Base-by-base conservation (phyloP, 768 basidiomycete species). In the Rhodotorula paludigena region DNA sequence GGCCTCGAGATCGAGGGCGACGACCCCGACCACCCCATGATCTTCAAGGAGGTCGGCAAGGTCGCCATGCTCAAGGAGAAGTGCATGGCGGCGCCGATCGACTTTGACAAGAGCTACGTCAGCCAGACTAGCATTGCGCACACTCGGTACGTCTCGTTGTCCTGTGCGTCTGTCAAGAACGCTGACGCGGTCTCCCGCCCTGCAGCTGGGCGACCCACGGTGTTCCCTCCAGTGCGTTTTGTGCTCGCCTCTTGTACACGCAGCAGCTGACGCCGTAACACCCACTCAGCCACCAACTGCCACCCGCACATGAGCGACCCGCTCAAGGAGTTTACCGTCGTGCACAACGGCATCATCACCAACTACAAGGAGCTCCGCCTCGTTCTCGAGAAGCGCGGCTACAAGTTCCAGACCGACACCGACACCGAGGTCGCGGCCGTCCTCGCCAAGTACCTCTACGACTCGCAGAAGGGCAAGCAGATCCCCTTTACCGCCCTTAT, bases 301-400 rank as follows among this genome's bases (percentile, higher is more conserved):
- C 96, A 99, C 79, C 96, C 96, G 60, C 85, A 96, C 75, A 87
- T 87, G 75, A 89, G 89, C 23, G 92, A 94, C 75, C 81, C 84
- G 33, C 82, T 79, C 61, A 73, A 77, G 53, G 92, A 97, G 76
- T 98, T 99, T 81, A 85, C 87, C 65, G 81, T 98, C 74, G 93
- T 99, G 35, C 96, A 99, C 84, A 98, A 99, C 75, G 96, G 96
- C 77, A 98, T 98, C 77, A 93, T 98, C 77, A 99, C 94, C 79
- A 97, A 96, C 82, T 86, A 81, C 78, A 81, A 81, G 76, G 93
- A 92, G 73, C 87, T 99, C 75, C 85, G 89, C 68, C 85, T 89
- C 73, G 92, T 99, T 60, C 84, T 99, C 63, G 89, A 93, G 80
- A 97, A 97, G 81, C 86, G 92, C 63, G 96, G 96, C 21, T 98